phyloP scores from a whole-genome alignment of 495 filamentous ascomycete species.

The Opeltia flavorubescens region DNA sequence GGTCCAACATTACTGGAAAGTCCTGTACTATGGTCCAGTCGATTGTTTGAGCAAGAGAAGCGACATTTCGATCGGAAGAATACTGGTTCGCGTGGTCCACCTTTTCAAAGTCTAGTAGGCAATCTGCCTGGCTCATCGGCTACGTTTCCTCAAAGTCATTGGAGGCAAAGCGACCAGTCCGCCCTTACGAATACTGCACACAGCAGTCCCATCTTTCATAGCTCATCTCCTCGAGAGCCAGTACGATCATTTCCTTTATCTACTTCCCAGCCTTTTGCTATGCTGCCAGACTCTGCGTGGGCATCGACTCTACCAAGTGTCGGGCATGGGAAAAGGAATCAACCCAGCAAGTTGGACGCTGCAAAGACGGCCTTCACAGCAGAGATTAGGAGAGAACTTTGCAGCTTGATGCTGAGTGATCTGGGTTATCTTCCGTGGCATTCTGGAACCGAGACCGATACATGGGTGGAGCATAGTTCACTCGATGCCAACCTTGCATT shows the following conservation, averaged over 20 bases:
- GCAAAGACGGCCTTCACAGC: slow-evolving; percentile 41
- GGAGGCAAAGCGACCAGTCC: too few species aligned
- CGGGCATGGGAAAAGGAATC: background rate
- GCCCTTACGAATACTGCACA: too few species aligned
- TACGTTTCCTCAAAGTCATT: background rate
- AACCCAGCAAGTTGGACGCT: background rate
- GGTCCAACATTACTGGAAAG: slow-evolving; percentile 77
- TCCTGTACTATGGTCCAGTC: slow-evolving; percentile 85
- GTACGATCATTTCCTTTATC: background rate
- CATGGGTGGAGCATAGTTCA: slow-evolving; percentile 49
- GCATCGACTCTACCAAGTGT: background rate
- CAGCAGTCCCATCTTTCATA: background rate
- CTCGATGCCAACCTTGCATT: background rate
- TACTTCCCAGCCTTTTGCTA: background rate
- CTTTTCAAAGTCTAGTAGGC: background rate
- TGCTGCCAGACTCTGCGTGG: background rate
- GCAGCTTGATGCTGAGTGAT: slow-evolving; percentile 78
- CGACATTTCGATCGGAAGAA: slow-evolving; percentile 49
- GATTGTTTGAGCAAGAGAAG: slow-evolving; percentile 70
- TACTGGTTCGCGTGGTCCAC: background rate
- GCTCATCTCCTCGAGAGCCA: background rate
- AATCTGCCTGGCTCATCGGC: background rate
- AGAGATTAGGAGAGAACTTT: slow-evolving; percentile 64
- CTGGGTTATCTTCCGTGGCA: slow-evolving; percentile 73
- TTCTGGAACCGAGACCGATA: slow-evolving; percentile 80